These are phyloP conservation scores for Pulveroboletus frians DNA, from an alignment of 768 basidiomycete genomes.

Conservation along the genomic window DNA sequence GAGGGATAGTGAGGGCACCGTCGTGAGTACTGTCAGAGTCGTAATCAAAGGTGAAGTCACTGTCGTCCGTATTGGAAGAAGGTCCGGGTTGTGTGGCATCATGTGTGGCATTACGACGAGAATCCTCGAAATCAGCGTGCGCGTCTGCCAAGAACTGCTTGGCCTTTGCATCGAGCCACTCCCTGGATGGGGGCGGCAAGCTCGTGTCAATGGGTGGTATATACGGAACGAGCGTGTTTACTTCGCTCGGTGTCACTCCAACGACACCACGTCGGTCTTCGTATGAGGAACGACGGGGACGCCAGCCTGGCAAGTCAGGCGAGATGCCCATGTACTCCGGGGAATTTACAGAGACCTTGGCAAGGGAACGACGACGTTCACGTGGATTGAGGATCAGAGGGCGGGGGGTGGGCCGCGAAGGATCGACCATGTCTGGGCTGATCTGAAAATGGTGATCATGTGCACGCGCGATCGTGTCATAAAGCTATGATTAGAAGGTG, in stretches of 20 bases:
- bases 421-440: slow-evolving; percentile 10
- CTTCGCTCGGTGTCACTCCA: slow-evolving; percentile 22
- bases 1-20: neutral
- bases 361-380: slow-evolving; percentile 16
- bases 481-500: slow-evolving; percentile 19
- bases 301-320: slow-evolving; percentile 20
- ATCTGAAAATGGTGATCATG: slow-evolving; percentile 22
- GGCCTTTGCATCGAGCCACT: slow-evolving; percentile 15
- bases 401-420: slow-evolving; percentile 5
- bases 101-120: neutral
- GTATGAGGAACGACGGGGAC: slow-evolving; percentile 21
- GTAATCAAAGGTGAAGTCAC: slow-evolving; percentile 18
- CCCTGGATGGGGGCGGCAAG: slow-evolving; percentile 11
- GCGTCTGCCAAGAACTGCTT: slow-evolving; percentile 13
- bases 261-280: slow-evolving; percentile 23
- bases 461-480: slow-evolving; percentile 26
- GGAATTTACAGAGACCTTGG: slow-evolving; percentile 11
- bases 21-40: slow-evolving; percentile 20
- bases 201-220: slow-evolving; percentile 22
- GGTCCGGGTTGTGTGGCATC: neutral
- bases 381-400: slow-evolving; percentile 9
- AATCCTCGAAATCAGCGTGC: slow-evolving; percentile 9
- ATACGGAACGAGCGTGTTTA: slow-evolving; percentile 25
- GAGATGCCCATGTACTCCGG: slow-evolving; percentile 23
- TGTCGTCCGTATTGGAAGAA: slow-evolving; percentile 4